phyloP scores from a whole-genome alignment of 116 monocot species.

The Phalaenopsis hybrid region DNA sequence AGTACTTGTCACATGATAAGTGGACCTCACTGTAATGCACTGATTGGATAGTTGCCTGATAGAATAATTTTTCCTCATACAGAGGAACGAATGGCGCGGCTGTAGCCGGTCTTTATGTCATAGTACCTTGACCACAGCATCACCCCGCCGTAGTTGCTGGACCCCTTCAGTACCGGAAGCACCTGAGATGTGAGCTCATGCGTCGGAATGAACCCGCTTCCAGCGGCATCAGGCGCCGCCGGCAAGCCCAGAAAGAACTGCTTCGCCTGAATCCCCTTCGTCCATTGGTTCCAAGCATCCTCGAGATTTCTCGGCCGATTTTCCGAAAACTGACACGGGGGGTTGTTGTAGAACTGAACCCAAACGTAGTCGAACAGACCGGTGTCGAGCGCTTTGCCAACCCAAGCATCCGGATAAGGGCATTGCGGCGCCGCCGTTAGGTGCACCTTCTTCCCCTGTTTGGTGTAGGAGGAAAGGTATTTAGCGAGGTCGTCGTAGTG shows the following conservation, averaged over 20 bases:
- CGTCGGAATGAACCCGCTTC: constrained; percentile 6
- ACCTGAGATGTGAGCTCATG: constrained; percentile 1
- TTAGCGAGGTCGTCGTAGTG: constrained; percentile 15
- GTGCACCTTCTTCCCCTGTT: constrained; percentile 1
- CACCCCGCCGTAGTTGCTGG: constrained; percentile 16
- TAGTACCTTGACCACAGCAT: constrained; percentile 13
- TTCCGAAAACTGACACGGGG: constrained; percentile 12
- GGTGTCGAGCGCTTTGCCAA: constrained; percentile 10
- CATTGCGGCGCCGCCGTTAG: constrained; percentile 19
- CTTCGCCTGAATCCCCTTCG: not conserved
- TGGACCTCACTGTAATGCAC: too few species aligned
- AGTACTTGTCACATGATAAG: too few species aligned
- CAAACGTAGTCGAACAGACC: constrained; percentile 23
- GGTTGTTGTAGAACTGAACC: constrained; percentile 37
- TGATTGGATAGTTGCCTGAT: too few species aligned
- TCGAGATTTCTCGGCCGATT: not conserved
- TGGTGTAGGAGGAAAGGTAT: not conserved
- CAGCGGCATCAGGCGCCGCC: constrained; percentile 12
- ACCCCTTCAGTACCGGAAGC: constrained; percentile 6
- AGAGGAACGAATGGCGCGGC: constrained; percentile 7
- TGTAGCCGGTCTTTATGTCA: constrained; percentile 14
- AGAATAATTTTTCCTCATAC: not conserved
- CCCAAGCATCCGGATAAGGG: constrained; percentile 14
- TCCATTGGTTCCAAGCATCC: constrained; percentile 16
- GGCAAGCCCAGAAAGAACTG: constrained; percentile 19